Conservation (phyloP, 2,329 filamentous ascomycete genomes). For the Aspergillus tamarii region DNA sequence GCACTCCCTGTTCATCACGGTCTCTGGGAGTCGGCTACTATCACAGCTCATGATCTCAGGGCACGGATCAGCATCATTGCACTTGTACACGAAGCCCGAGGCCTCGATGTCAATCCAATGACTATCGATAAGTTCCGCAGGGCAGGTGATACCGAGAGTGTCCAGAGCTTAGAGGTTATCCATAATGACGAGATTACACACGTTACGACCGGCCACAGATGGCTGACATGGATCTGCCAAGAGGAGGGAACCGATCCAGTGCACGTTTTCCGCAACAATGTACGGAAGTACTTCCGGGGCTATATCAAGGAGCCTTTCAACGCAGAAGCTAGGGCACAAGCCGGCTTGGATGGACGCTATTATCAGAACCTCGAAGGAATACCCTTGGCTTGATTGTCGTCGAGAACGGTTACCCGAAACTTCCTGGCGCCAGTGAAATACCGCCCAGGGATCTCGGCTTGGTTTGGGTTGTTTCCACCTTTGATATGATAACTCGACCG, state of each 20-base stretch:
- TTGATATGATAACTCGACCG: neutral
- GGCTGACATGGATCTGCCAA: slow-evolving; percentile 53
- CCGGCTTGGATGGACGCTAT: slow-evolving; percentile 49
- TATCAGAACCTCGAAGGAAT: slow-evolving; percentile 37
- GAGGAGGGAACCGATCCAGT: slow-evolving; percentile 51
- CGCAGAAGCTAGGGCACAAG: slow-evolving; percentile 46
- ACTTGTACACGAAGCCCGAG: slow-evolving; percentile 53
- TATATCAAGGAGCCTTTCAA: slow-evolving; percentile 51
- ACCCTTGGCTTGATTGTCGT: slow-evolving; percentile 1
- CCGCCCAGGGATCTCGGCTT: neutral
- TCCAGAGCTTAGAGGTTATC: slow-evolving; percentile 47
- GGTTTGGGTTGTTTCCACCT: neutral
- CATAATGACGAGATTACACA: slow-evolving; percentile 55
- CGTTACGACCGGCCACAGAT: slow-evolving; percentile 52
- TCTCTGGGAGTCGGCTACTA: slow-evolving; percentile 49
- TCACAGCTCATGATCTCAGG: slow-evolving; percentile 49
- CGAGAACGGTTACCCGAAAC: neutral
- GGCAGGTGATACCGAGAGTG: slow-evolving; percentile 46
- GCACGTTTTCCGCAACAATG: slow-evolving; percentile 49
- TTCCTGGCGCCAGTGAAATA: neutral
- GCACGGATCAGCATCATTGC: slow-evolving; percentile 53
- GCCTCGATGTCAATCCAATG: slow-evolving; percentile 52
- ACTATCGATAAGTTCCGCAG: slow-evolving; percentile 53
- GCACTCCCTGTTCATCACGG: slow-evolving; percentile 52
- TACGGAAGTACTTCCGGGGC: slow-evolving; percentile 48